Base-by-base conservation (phyloP, 768 basidiomycete genomes). In the Amanita muscaria region DNA sequence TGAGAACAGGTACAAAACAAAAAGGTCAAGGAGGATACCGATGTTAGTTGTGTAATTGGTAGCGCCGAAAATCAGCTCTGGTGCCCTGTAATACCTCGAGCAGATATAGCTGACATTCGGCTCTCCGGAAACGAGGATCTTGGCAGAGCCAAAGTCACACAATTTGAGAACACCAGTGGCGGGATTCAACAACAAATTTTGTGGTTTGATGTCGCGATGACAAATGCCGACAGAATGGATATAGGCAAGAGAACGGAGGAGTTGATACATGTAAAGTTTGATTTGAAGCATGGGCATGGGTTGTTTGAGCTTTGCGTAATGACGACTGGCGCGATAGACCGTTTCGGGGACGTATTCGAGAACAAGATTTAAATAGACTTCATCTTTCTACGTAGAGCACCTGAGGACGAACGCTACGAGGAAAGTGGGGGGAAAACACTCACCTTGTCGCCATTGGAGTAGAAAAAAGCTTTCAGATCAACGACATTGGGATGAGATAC, bases 11-110 rank as follows among this genome's bases (percentile, higher is more conserved):
- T 11, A 42, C 31, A 31, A 27, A 46, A 30, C 42, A 49, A 41
- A 44, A 33, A 33, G 42, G 24, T 16, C 22, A 24, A 46, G 32
- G n/a, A 23, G 18, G 36, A 73, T 55, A 90, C 92, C 94, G 56
- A 99, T 99, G 64, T 96, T 97, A 53, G 96, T 98, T 9, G 92
- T 94, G 74, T 99, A 99, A 73, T 99, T 99, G 49, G 96, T 98
- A 32, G 96, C 94, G 42, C 96, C 96, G 59, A 99, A 99, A 61
- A 99, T 99, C 60, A 99, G 80, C 68, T 99, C 96, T 10, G 96
- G 96, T 44, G 96, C 96, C 50, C 96, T 83, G 70, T 99, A 99
- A 72, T 99, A 99, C 64, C 96, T 77, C 51, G 96, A 99, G 71
- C 96, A 99, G 62, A 99, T 99, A 66, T 99, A 99, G 65, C 88